Evolutionary conservation across 345 rosid genomes (phyloP), one percentile per base, ranked within the genome.

Genomic region (Aquilaria malaccensis): DNA sequence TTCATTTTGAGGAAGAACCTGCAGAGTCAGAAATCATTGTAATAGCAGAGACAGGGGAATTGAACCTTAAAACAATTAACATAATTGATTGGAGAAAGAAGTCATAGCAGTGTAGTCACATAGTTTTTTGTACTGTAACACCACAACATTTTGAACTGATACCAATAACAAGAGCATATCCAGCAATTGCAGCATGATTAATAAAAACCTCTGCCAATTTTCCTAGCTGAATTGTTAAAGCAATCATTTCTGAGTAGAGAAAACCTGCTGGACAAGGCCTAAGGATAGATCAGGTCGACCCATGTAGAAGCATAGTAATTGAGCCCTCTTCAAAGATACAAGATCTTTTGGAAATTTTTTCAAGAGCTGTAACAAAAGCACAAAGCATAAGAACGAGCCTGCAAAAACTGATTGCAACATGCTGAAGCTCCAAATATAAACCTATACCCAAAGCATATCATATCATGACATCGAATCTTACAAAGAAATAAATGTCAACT

Each of bases 261-360:
- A 52, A 76, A 85, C 96, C 97, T 89, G 77, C 62, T 81, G 72
- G 43, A 81, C 88, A 73, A 93, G 83, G 59, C 45, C 67, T 37
- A 89, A 72, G 68, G 84, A 82, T 50, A 79, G 77, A 64, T 73
- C 84, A 46, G 90, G 80, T 52, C 75, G 80, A 59, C 85, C 97
- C 91, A 81, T 83, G 79, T 85, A 87, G 80, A 89, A 89, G 67
- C 96, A 75, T 41, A 85, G 65, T 14, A 78, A 1, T 60, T 93
- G 96, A 45, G 80, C 92, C 72, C 97, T 85, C 77, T 89, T 85
- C 64, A 89, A 71, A 61, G 97, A 79, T 51, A 55, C 73, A 71
- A 87, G 68, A 74, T 93, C 97, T 67, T 71, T 81, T 2, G 97
- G 98, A 74, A 80, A 93, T 31, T 74, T 78, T 67, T 69, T 66